Base-by-base conservation (phyloP, 768 basidiomycete species). In the Mycena vulgaris region DNA sequence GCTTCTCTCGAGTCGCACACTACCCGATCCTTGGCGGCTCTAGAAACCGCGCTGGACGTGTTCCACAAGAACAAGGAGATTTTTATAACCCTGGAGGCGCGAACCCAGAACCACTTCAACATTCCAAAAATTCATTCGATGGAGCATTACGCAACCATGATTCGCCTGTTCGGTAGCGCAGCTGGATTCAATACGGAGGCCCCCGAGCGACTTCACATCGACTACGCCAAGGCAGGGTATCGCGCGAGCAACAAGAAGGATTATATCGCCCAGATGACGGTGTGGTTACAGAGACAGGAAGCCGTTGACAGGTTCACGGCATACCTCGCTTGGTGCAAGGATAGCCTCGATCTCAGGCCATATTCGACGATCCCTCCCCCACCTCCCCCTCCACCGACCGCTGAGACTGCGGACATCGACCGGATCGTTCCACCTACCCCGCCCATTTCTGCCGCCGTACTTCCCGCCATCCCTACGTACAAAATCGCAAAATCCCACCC, bases 41-140 rank as follows among this genome's bases (percentile, higher is more conserved):
- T 83, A 13, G n/a, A 75, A 5, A 52, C 62, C 5, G 51, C 76
- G 4, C 63, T 75, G 5, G 48, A 67, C 10, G 40, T 28, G 6
- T 80, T 79, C 59, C 77, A 80, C 57, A 19, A 42, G 14, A 19
- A 72, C 40, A 78, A 79, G 58, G 56, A 74, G 7, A 52, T 75
- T 6, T 80, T 82, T 58, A 45, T 78, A 9, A 63, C 74, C 2
- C 47, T 59, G 5, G 69, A 14, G n/a, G 42, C 42, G 21, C 42
- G 69, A 4, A 30, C 68, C 3, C 56, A 42, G 4, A 49, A 21
- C 7, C 68, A 81, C 49, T 82, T 83, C 66, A 77, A 80, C 39
- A 77, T 83, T 33, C 79, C 79, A 0, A 83, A 83, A 63, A 39
- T 80, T 17, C 79, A 80, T 63, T 68, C 68, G 0, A 52, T 80